Evolutionary conservation across 2,329 filamentous ascomycete species (phyloP).

Genomic region (Bimuria novae-zelandiae): DNA sequence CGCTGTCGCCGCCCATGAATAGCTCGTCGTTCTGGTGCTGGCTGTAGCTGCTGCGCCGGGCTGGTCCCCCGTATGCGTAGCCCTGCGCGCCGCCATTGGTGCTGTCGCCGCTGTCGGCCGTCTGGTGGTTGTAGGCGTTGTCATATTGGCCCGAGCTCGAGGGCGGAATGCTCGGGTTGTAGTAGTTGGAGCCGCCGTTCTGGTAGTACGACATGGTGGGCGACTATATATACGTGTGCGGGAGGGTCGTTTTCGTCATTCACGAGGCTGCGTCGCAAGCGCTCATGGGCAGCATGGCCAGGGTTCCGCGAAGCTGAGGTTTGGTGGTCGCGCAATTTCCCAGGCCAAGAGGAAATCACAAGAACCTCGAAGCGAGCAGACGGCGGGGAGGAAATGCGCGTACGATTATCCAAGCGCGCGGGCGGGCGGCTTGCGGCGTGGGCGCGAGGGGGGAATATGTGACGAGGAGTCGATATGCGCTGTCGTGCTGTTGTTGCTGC

Average conservation of each 20-base stretch:
- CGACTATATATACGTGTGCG: constrained; percentile 15
- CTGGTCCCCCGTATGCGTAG: constrained; percentile 44
- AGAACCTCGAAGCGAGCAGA: neutral
- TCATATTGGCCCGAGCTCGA: constrained; percentile 44
- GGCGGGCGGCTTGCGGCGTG: neutral
- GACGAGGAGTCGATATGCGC: neutral
- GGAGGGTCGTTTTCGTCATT: constrained; percentile 36
- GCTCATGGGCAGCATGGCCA: constrained; percentile 40
- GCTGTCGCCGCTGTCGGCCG: constrained; percentile 75
- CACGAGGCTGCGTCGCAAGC: constrained; percentile 40
- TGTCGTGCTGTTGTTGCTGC: neutral
- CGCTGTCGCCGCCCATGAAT: constrained; percentile 56
- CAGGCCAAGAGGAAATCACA: neutral
- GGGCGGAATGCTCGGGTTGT: constrained; percentile 49
- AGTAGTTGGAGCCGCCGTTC: constrained; percentile 60
- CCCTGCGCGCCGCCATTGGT: constrained; percentile 52
- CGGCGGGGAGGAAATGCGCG: neutral
- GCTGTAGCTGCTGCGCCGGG: constrained; percentile 40
- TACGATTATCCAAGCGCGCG: neutral
- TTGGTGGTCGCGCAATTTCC: constrained; percentile 7
- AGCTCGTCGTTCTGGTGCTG: constrained; percentile 61
- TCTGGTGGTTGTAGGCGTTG: constrained; percentile 52
- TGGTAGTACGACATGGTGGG: constrained; percentile 61
- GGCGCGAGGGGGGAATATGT: neutral
- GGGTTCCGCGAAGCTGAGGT: constrained; percentile 28